These are phyloP conservation scores for Ulmus americana DNA, from an alignment of 331 rosid genomes.

Conservation along the genomic window DNA sequence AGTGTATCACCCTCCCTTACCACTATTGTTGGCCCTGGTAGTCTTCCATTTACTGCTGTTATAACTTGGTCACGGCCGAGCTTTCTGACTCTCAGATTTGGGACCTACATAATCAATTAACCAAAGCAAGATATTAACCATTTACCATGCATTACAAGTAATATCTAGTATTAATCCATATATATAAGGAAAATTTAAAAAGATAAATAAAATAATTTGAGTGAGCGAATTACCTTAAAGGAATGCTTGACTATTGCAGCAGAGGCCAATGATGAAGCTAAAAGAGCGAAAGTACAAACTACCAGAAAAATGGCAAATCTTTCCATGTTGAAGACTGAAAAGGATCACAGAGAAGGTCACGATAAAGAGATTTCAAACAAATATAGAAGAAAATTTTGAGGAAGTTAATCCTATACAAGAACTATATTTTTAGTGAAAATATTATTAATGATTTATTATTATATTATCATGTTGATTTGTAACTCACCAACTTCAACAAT, in stretches of 20 bases:
- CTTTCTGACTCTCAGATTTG: constrained; percentile 22
- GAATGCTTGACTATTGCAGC: constrained; percentile 54
- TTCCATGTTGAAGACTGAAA: constrained; percentile 22
- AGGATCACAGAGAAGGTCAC: no score
- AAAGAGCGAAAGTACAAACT: constrained; percentile 41
- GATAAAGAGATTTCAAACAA: no score
- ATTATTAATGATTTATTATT: no score
- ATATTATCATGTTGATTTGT: no score
- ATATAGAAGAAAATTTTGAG: no score
- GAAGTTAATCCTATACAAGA: no score
- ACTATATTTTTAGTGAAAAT: no score
- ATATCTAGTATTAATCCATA: neutral
- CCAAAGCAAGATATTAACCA: neutral
- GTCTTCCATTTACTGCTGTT: constrained; percentile 35
- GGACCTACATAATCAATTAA: constrained; percentile 21
- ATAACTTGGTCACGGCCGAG: constrained; percentile 30
- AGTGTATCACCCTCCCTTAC: constrained; percentile 38
- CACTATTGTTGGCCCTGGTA: constrained; percentile 38
- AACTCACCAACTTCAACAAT: no score
- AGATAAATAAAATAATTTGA: neutral
- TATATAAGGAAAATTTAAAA: neutral
- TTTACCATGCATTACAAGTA: neutral
- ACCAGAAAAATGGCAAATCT: constrained; percentile 23
- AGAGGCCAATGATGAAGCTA: constrained; percentile 44
- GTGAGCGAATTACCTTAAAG: constrained; percentile 31